Base-by-base conservation (phyloP, 1,139 yeast species). In the Suhomyces bolitotheri region DNA sequence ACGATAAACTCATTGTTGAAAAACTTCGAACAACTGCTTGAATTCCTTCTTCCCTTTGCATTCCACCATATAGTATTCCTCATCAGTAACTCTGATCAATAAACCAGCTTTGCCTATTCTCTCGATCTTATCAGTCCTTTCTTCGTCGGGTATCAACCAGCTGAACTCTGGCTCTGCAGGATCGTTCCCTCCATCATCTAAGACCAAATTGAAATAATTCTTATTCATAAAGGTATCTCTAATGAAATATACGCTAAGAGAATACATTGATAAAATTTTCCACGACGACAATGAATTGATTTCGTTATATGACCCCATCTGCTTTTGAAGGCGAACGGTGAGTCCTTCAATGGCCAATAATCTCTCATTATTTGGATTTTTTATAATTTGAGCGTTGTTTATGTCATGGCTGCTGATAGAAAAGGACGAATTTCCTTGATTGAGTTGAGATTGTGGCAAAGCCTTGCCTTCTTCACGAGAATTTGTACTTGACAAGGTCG, bases 91-190 rank as follows among this genome's bases (percentile, higher is more conserved):
- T 43, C 61, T 65, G 24, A 71, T 57, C 46, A 71, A 57, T 43
- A 71, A 53, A 7, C 73, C 76, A 4, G 76, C 76, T 39, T 62
- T 69, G 10, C 76, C 76, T 23, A 71, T 69, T 37, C 59, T 55
- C 43, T 68, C 70, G 27, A 70, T 53, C 19, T 60, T 47, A 24
- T 55, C 52, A 29, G 40, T 43, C 36, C 57, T 64, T 4, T 58
- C 62, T 16, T 60, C 64, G 23, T 61, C 69, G 25, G 57, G 37
- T 25, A 71, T 56, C 17, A 62, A 46, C 76, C 76, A 71, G 39
- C 46, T 54, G 43, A 47, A 54, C n/a, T 45, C 47, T 15, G 44
- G 41, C 13, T 46, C 49, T n/a, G 45, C 47, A 4, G 41, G 40
- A 7, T 47, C 46, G 2, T 41, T 36, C n/a, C 43, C 45, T 11